These are phyloP conservation scores for Lipomyces oligophaga DNA, from an alignment of 805 yeast genomes.

Conservation along the genomic window DNA sequence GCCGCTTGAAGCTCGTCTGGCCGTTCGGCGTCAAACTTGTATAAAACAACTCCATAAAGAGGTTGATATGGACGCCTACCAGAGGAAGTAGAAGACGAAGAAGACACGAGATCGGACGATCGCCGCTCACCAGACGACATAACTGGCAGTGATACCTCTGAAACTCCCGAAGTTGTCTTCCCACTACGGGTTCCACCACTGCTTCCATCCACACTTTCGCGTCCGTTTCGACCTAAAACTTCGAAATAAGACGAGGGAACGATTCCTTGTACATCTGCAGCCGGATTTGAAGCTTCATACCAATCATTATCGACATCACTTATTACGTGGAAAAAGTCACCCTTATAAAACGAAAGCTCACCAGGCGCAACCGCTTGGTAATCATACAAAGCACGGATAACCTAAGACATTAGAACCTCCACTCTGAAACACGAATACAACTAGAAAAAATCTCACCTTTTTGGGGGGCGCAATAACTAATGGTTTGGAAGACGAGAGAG, in stretches of 20 bases:
- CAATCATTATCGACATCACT: constrained; percentile 55
- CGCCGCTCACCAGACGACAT: constrained; percentile 8
- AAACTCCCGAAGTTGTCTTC: constrained; percentile 14
- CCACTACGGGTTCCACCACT: constrained; percentile 3
- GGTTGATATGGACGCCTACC: constrained; percentile 36
- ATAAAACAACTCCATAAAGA: constrained; percentile 79
- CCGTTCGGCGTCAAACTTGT: constrained; percentile 77
- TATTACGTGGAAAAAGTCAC: constrained; percentile 84
- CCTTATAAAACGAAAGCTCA: constrained; percentile 71
- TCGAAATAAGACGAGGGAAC: constrained; percentile 86
- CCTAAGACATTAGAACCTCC: constrained; percentile 38
- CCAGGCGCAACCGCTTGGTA: constrained; percentile 76
- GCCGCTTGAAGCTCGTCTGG: constrained; percentile 78
- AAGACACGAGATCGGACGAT: constrained; percentile 15
- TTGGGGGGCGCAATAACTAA: constrained; percentile 14
- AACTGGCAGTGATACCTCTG: constrained; percentile 11
- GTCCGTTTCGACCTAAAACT: constrained; percentile 44
- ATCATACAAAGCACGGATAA: constrained; percentile 74
- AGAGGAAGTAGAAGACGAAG: constrained; percentile 20
- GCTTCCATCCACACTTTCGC: constrained; percentile 20
- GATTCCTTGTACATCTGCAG: constrained; percentile 70
- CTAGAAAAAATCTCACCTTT: constrained; percentile 9
- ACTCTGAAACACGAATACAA: not conserved
- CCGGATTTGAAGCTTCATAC: constrained; percentile 87
- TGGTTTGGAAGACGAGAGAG: no score